Evolutionary conservation across 1,139 yeast genomes (phyloP), one percentile per base, ranked within the genome.

Genomic region (Debaryomyces sp.): DNA sequence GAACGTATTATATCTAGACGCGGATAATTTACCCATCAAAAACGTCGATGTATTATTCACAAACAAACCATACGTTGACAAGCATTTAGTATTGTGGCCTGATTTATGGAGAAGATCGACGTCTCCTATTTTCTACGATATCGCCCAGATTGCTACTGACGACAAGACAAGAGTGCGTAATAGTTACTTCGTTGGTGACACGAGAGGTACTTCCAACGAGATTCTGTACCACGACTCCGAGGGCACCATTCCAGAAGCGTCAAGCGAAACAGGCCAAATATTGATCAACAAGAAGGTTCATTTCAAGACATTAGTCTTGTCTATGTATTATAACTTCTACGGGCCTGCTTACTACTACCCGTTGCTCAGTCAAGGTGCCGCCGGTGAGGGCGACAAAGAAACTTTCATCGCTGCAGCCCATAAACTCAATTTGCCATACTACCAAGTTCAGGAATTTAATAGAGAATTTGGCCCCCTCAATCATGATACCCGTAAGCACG

Each of bases 301-400:
- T 61, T 67, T 78, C 46, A 70, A 66, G 49, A 73, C 86, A 0
- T 62, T 84, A 43, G 54, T 82, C 33, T 66, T 83, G 24, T 74
- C 87, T 0, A 64, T 81, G 43, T 84, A 82, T 58, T 84, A 84
- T 61, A 83, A 83, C 55, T 65, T 68, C 42, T 73, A 74, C 62
- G 86, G 86, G 0, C 82, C 82, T 32, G 68, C 71, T 33, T 81
- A 75, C 63, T 82, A 78, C 59, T 80, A 81, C 55, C 75, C 77
- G 13, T 59, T 82, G 46, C 63, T 81, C 43, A 76, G 81, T 10
- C 85, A 81, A 62, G 84, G 84, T 52, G 79, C 82, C 27, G 81
- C 84, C 5, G 85, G 85, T 43, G 82, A 81, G 60, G 86, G 86
- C 54, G 86, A 81, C 60, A 83, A 83, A 58, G 88, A 84, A 56